Conservation (phyloP, 495 filamentous ascomycete genomes). For the Neurospora sp. region DNA sequence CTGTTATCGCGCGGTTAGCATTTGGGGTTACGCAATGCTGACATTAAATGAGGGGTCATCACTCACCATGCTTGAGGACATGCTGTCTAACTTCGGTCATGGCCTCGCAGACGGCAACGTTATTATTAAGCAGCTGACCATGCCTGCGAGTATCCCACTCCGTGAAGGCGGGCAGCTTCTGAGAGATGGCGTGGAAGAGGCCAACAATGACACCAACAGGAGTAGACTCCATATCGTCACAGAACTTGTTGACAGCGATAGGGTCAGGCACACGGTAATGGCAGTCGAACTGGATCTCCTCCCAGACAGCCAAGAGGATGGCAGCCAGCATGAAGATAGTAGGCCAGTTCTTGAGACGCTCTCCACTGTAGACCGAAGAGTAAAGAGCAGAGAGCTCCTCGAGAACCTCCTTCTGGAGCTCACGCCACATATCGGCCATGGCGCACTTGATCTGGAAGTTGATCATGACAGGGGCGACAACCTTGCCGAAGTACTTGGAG, state of each 20-base stretch:
- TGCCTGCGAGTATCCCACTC: slow-evolving; percentile 90
- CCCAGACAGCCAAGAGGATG: slow-evolving; percentile 85
- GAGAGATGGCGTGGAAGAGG: slow-evolving; percentile 89
- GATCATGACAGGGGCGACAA: slow-evolving; percentile 89
- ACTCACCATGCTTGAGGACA: slow-evolving; percentile 80
- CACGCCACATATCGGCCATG: slow-evolving; percentile 91
- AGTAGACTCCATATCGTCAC: slow-evolving; percentile 85
- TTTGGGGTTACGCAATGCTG: slow-evolving; percentile 6
- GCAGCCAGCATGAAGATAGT: slow-evolving; percentile 93
- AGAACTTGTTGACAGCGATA: slow-evolving; percentile 79
- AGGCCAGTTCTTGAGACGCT: slow-evolving; percentile 93
- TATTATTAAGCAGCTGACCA: slow-evolving; percentile 76
- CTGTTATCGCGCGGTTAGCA: slow-evolving; percentile 17
- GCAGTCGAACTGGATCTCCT: slow-evolving; percentile 95
- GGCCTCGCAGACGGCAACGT: slow-evolving; percentile 79
- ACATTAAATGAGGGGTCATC: background rate
- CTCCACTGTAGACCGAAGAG: slow-evolving; percentile 86
- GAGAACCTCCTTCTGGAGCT: slow-evolving; percentile 85
- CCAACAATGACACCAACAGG: slow-evolving; percentile 91
- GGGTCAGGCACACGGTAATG: slow-evolving; percentile 83
- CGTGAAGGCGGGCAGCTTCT: slow-evolving; percentile 78
- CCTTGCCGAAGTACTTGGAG: slow-evolving; percentile 79
- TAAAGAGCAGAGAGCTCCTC: slow-evolving; percentile 85
- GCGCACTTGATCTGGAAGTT: slow-evolving; percentile 97
- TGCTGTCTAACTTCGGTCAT: slow-evolving; percentile 89